phyloP scores from a whole-genome alignment of 192 early-diverging fungal genomes.

The Backusella luteola region DNA sequence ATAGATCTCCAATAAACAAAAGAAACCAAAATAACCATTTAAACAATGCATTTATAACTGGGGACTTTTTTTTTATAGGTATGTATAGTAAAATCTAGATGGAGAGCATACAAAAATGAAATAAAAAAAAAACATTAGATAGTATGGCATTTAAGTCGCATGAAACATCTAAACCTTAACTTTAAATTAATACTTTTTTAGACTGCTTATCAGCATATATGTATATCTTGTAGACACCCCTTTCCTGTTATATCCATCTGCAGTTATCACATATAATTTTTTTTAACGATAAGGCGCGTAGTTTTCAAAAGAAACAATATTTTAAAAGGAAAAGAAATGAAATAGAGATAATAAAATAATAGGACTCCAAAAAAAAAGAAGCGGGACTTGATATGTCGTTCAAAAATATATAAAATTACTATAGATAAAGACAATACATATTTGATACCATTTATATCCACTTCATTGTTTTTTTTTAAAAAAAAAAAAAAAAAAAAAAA shows the following conservation, averaged over 20 bases:
- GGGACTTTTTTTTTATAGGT: not conserved
- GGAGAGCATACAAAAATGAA: not conserved
- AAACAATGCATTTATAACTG: not conserved
- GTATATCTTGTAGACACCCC: not conserved
- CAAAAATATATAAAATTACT: not conserved
- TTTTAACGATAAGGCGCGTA: not conserved
- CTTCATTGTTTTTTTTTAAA: not conserved
- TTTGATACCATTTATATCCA: not conserved
- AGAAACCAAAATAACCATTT: not conserved
- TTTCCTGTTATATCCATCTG: not conserved
- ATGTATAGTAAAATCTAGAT: not conserved
- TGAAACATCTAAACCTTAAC: not conserved
- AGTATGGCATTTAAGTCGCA: not conserved
- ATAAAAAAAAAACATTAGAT: not conserved
- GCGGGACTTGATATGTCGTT: not conserved
- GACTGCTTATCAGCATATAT: not conserved
- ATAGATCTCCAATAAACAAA: not conserved
- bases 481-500: too few relatives aligned
- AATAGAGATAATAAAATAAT: not conserved
- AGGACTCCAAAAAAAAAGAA: not conserved
- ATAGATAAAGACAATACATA: not conserved
- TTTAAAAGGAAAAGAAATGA: not conserved
- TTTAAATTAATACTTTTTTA: not conserved
- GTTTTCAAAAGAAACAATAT: not conserved
- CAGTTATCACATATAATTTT: not conserved